These are phyloP conservation scores for Rhizopus delemar DNA, from an alignment of 371 early-diverging fungal genomes.

Conservation along the genomic window DNA sequence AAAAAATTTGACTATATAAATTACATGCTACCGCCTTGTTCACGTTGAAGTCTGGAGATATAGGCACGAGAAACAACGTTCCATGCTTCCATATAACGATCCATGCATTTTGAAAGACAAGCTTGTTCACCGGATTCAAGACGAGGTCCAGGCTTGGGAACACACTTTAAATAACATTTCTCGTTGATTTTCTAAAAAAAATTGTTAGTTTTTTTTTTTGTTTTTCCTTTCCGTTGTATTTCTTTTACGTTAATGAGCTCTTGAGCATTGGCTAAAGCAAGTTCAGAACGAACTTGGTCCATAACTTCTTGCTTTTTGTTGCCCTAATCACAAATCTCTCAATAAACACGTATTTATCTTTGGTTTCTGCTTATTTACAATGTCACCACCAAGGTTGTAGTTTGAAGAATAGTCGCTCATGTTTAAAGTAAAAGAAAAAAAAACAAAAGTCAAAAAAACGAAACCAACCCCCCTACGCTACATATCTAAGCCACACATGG, in stretches of 20 bases:
- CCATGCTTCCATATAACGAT: constrained; percentile 89
- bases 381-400: constrained; percentile 40
- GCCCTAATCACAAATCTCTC: constrained; percentile 29
- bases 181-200: constrained; percentile 78
- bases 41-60: constrained; percentile 70
- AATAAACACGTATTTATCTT: constrained; percentile 2
- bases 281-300: constrained; percentile 81
- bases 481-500: not conserved
- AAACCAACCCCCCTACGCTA: not conserved
- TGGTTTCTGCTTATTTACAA: constrained; percentile 19
- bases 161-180: constrained; percentile 81
- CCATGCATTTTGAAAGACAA: constrained; percentile 82
- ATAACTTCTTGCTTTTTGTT: constrained; percentile 82
- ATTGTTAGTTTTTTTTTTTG: not conserved
- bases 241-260: constrained; percentile 78
- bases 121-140: constrained; percentile 73
- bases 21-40: constrained; percentile 48
- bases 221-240: not conserved
- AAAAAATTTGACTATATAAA: not conserved
- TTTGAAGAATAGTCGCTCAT: constrained; percentile 47
- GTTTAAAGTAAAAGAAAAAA: constrained; percentile 6
- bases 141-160: constrained; percentile 74
- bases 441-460: constrained; percentile 9
- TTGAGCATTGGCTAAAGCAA: constrained; percentile 86
- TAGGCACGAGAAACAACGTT: constrained; percentile 81